Conservation (phyloP, 257 asterid species). For the Solanum tarapatanum region DNA sequence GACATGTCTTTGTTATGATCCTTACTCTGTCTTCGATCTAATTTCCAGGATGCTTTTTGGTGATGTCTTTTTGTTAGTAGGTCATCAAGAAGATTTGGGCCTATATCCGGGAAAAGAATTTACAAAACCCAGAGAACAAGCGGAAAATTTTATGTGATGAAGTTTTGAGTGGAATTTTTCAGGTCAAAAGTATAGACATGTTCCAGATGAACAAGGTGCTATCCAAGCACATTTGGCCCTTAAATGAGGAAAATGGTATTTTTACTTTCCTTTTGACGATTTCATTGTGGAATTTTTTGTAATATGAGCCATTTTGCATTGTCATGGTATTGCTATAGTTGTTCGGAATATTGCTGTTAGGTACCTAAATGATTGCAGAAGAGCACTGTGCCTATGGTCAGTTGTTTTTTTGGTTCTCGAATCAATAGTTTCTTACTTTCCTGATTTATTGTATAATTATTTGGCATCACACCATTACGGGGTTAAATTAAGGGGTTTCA, state of each 20-base stretch:
- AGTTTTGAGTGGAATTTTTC: constrained; percentile 16
- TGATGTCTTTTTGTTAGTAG: constrained; percentile 8
- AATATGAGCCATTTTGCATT: neutral
- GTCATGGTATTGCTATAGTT: neutral
- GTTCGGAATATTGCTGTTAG: neutral
- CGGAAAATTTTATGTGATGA: constrained; percentile 31
- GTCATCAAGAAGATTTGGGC: constrained; percentile 40
- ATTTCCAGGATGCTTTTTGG: neutral
- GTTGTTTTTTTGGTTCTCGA: neutral
- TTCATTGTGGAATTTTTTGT: neutral
- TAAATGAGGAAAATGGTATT: constrained; percentile 18
- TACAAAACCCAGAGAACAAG: constrained; percentile 36
- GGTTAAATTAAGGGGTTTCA: neutral
- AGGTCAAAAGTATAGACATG: constrained; percentile 28
- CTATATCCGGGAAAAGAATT: constrained; percentile 29
- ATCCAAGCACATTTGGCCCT: constrained; percentile 39
- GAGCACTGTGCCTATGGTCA: neutral
- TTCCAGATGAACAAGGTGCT: constrained; percentile 33
- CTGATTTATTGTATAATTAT: neutral
- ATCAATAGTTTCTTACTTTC: neutral
- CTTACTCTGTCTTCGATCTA: neutral
- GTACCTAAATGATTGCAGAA: neutral
- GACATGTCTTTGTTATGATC: neutral
- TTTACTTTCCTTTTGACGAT: neutral
- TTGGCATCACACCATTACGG: neutral